Base-by-base conservation (phyloP, 441 rosid genomes). In the Adansonia grandidieri region DNA sequence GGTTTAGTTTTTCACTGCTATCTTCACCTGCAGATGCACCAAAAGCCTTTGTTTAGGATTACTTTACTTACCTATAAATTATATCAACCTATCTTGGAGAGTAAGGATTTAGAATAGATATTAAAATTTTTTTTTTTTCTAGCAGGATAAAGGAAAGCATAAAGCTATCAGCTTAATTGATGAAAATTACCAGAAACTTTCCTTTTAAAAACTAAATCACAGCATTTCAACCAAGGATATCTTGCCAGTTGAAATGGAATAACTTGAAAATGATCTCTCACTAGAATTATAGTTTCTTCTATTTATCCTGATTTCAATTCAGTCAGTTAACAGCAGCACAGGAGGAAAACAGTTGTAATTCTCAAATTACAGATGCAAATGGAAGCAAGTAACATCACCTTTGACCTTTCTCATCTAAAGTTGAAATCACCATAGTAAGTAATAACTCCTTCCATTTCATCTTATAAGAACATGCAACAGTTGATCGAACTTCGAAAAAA, bases 1-100 rank as follows among this genome's bases (percentile, higher is more conserved):
- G 79, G 84, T 83, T 91, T 80, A 91, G 45, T 74, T 89, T 89
- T 77, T 87, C 90, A 42, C 53, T 44, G 24, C 82, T 71, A 65
- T 56, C 85, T 79, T 89, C 80, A 28, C 78, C 90, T 89, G 80
- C n/a, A 65, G 62, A 75, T 19, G 60, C 81, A 51, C 73, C 63
- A 65, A 73, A 78, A 61, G 53, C n/a, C 47, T 4, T 77, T 42
- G 63, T 45, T 71, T 44, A 57, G 66, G 9, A 45, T 20, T 22
- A 60, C 13, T 73, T 19, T 40, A 0, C 9, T 57, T 17, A 42
- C 45, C 20, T 53, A 3, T 58, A 56, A 74, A 58, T 40, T 22
- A 60, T 9, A 44, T 73, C 17, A 1, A 42, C 40, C 40, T 19
- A 19, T 42, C 28, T 58, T 58, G 17, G 13, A 42, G 17, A 42